Percentiles rank a stretch among this genome's conserved stretches.
Conservation (phyloP, 176 grass and related monocot species). For the Raddia guianensis region DNA sequence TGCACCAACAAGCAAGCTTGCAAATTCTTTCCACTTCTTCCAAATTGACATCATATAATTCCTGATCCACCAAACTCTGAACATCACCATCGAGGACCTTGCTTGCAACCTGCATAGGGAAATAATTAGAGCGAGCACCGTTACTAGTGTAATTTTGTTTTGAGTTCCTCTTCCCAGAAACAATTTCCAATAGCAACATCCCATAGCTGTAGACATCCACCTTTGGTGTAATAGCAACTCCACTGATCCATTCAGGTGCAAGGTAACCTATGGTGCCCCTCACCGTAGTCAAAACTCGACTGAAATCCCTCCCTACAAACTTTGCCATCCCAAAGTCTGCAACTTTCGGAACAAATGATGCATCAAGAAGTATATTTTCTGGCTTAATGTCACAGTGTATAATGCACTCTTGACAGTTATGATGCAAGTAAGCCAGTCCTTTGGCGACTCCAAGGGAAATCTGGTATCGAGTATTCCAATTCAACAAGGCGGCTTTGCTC, state of each 20-base stretch:
- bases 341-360: slow-evolving; percentile 13
- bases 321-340: slow-evolving; percentile 41
- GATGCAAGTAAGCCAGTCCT: slow-evolving; percentile 32
- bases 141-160: neutral
- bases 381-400: slow-evolving; percentile 37
- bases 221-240: slow-evolving; percentile 26
- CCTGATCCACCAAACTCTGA: neutral
- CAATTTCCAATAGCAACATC: slow-evolving; percentile 38
- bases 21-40: slow-evolving; percentile 11
- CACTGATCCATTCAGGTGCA: slow-evolving; percentile 40
- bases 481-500: neutral
- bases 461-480: slow-evolving; percentile 20
- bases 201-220: slow-evolving; percentile 37
- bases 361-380: slow-evolving; percentile 31
- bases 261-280: slow-evolving; percentile 40
- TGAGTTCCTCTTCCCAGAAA: slow-evolving; percentile 35
- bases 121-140: neutral
- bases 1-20: slow-evolving; percentile 38
- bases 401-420: slow-evolving; percentile 20
- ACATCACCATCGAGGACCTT: slow-evolving; percentile 5
- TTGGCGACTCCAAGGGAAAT: slow-evolving; percentile 32
- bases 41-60: slow-evolving; percentile 1
- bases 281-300: slow-evolving; percentile 30
- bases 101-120: slow-evolving; percentile 1
- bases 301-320: slow-evolving; percentile 23